Percentiles rank a stretch among this genome's conserved stretches.
Evolutionary conservation across 257 asterid species (phyloP).

Genomic region (Ehretia macrophylla): DNA sequence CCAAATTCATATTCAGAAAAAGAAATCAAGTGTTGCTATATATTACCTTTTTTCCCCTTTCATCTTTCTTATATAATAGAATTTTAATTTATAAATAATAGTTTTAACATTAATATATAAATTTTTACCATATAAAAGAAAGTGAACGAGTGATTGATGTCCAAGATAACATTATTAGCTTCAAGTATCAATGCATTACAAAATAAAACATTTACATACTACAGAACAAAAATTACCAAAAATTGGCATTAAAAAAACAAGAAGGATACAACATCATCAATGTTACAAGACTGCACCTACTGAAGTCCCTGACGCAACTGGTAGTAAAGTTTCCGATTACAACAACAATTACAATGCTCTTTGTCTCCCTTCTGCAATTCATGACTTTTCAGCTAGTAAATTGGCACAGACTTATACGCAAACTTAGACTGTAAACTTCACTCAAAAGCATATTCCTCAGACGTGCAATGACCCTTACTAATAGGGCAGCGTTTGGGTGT

Average conservation of each 20-base stretch:
- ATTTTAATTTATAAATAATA: too few relatives aligned
- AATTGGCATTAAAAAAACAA: neutral
- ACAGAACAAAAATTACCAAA: neutral
- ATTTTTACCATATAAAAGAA: too few relatives aligned
- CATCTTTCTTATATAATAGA: too few relatives aligned
- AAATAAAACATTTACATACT: neutral
- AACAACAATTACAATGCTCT: conserved; percentile 5
- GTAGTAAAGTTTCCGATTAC: neutral
- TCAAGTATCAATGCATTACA: too few relatives aligned
- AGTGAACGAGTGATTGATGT: too few relatives aligned
- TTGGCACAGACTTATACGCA: neutral
- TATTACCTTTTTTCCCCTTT: too few relatives aligned
- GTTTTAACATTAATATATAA: too few relatives aligned
- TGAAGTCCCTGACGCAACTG: neutral
- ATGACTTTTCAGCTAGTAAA: neutral
- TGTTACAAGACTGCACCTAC: neutral
- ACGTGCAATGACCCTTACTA: neutral
- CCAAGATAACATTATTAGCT: too few relatives aligned
- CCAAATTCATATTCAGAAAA: too few relatives aligned
- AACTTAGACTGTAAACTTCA: neutral
- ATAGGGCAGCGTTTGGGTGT: neutral
- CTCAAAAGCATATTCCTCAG: conserved; percentile 6
- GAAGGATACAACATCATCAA: neutral
- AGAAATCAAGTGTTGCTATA: too few relatives aligned
- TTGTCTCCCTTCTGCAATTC: conserved; percentile 4